Evolutionary conservation across 2,329 filamentous ascomycete species (phyloP), one percentile per base, ranked within the genome.

Genomic region (Cercospora sp.): DNA sequence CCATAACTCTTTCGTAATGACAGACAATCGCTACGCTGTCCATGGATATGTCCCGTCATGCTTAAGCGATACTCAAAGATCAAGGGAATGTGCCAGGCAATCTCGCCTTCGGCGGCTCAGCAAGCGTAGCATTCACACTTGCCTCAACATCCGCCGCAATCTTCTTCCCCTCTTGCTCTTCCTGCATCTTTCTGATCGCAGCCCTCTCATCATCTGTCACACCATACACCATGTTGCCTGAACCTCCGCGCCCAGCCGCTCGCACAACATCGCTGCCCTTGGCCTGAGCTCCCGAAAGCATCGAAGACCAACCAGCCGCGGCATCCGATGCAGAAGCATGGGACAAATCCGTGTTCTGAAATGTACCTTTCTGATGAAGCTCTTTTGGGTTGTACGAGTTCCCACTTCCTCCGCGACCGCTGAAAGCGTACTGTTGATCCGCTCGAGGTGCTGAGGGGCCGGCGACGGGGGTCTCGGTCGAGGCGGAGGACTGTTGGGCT

Each of bases 351-450:
- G 34, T 63, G 21, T 64, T 60, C 24, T 68, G 66, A 71, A 82
- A 83, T 5, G 75, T 77, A 61, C 82, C 82, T 7, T 76, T 79
- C 64, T 79, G 69, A 10, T 73, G 73, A 26, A 84, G 76, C 32
- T 80, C 75, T 34, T 77, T 74, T 30, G 82, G 82, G 49, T 79
- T 78, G 72, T 82, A 84, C 76, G 78, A 83, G 74, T 84, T 84
- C 3, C 82, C 83, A 4, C 80, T 79, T 45, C 82, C 83, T 49
- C 82, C 82, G 49, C 82, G 77, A 40, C 82, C 82, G 61, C 76
- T 80, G 69, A 82, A 80, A 5, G 81, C 80, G 71, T 83, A 83
- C 63, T 80, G 76, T 70, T 79, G 78, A 63, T 76, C 70, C 43
- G 72, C 30, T 68, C 68, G 30, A 26, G 58, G 69, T 18, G 65